Conservation (phyloP, 2,329 filamentous ascomycete genomes). For the Blumeriella jaapii region DNA sequence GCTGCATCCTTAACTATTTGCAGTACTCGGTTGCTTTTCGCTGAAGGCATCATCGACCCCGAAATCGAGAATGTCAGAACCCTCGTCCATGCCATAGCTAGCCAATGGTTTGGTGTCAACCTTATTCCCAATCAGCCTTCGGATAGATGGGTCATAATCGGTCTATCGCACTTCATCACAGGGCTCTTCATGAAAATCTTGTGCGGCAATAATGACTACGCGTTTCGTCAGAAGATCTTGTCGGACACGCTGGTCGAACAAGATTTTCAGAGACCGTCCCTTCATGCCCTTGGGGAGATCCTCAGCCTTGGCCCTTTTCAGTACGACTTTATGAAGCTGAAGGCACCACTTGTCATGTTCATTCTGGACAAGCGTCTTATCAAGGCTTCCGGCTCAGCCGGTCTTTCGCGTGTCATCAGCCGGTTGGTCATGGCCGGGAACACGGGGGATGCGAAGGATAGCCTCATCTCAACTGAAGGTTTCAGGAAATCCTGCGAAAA, state of each 20-base stretch:
- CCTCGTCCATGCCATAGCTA: constrained; percentile 73
- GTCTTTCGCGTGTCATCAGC: constrained; percentile 70
- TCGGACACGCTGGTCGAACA: constrained; percentile 72
- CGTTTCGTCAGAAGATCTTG: constrained; percentile 77
- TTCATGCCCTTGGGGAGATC: constrained; percentile 67
- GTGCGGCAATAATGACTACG: constrained; percentile 89
- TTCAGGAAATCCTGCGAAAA: constrained; percentile 84
- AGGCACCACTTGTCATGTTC: constrained; percentile 82
- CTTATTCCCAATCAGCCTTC: constrained; percentile 71
- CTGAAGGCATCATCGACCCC: constrained; percentile 73
- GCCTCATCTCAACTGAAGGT: constrained; percentile 57
- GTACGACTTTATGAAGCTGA: constrained; percentile 79
- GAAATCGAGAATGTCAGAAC: constrained; percentile 72
- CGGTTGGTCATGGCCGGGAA: constrained; percentile 79
- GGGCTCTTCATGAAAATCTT: constrained; percentile 84
- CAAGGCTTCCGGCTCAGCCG: constrained; percentile 76
- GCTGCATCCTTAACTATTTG: constrained; percentile 78
- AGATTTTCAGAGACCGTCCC: constrained; percentile 71
- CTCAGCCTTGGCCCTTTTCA: constrained; percentile 77
- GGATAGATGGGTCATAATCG: constrained; percentile 83
- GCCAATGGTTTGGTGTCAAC: constrained; percentile 90
- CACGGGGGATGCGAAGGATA: constrained; percentile 58
- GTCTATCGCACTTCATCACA: constrained; percentile 88
- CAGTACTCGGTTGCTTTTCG: constrained; percentile 76
- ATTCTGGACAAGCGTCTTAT: constrained; percentile 85